These are phyloP conservation scores for Arthromyces matolae DNA, from an alignment of 768 basidiomycete genomes.

Conservation along the genomic window DNA sequence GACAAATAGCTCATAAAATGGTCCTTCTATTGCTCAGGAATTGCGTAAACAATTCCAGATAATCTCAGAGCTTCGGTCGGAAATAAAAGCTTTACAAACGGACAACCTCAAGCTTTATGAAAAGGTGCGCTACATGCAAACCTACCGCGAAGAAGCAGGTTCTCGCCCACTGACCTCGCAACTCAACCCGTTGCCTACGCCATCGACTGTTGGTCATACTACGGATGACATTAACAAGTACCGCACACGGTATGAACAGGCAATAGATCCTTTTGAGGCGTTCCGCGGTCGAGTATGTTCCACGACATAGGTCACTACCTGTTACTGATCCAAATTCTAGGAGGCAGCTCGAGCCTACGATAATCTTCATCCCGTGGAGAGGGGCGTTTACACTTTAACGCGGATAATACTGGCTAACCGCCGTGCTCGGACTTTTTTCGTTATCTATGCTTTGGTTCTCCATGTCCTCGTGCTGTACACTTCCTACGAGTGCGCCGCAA, in stretches of 20 bases:
- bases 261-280: constrained; percentile 97
- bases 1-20: background rate
- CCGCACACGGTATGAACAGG: constrained; percentile 88
- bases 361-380: constrained; percentile 87
- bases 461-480: constrained; percentile 83
- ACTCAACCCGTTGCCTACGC: constrained; percentile 61
- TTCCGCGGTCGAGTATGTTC: constrained; percentile 87
- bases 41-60: constrained; percentile 92
- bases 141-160: constrained; percentile 76
- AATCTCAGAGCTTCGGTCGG: constrained; percentile 89
- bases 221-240: constrained; percentile 87
- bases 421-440: constrained; percentile 83
- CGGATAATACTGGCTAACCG: constrained; percentile 85
- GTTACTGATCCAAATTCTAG: constrained; percentile 35
- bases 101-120: constrained; percentile 98
- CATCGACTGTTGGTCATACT: constrained; percentile 27
- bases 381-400: constrained; percentile 81
- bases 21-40: constrained; percentile 48
- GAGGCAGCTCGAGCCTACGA: constrained; percentile 94
- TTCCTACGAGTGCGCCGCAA: constrained; percentile 65
- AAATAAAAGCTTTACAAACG: constrained; percentile 86
- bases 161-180: constrained; percentile 56
- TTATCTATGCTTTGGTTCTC: constrained; percentile 77
- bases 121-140: constrained; percentile 98
- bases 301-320: constrained; percentile 5